Base-by-base conservation (phyloP, 2,329 filamentous ascomycete genomes). In the Claviceps cyperi region DNA sequence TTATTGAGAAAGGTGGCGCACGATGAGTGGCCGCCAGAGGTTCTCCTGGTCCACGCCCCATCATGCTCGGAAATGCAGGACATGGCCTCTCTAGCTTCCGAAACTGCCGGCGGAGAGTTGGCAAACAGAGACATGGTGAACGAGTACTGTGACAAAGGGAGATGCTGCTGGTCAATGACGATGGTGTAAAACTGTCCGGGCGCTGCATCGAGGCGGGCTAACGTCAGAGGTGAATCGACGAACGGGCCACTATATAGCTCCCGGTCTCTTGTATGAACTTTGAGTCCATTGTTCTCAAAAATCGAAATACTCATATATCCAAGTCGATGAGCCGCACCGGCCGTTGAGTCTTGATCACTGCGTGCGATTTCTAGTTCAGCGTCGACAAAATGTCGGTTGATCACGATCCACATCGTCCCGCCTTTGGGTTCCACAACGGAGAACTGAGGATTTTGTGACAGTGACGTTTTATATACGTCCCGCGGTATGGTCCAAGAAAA, bases 221-320 rank as follows among this genome's bases (percentile, higher is more conserved):
- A 77, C 0, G 86, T 94, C 64, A 97, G 94, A 1, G 89, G 89
- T 2, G 90, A 94, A 65, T 96, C 91, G 36, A 97, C 88, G 54
- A 87, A 95, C n/a, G 87, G 86, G 0, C 84, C 85, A 37, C 84
- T 80, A 58, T 86, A 80, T 0, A 86, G 64, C 22, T 81, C 77
- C 6, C 80, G 79, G 50, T 91, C 86, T 49, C 80, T 81, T 14
- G 92, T 72, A 56, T 87, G 82, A 0, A 96, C 81, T 46, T 81
- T 77, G 37, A 80, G 73, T 2, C 91, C 90, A 39, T 74, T 63
- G 32, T 79, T 78, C 17, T 83, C 75, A 62, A 91, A 96, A 0
- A 92, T 74, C 52, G 88, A 88, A 24, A 98, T 76, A 57, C 86
- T 87, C 67, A 95, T 95, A 65, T 89, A 96, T 1, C 90, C 91